phyloP scores from a whole-genome alignment of 176 grass and related monocot species.

The Canna indica region DNA sequence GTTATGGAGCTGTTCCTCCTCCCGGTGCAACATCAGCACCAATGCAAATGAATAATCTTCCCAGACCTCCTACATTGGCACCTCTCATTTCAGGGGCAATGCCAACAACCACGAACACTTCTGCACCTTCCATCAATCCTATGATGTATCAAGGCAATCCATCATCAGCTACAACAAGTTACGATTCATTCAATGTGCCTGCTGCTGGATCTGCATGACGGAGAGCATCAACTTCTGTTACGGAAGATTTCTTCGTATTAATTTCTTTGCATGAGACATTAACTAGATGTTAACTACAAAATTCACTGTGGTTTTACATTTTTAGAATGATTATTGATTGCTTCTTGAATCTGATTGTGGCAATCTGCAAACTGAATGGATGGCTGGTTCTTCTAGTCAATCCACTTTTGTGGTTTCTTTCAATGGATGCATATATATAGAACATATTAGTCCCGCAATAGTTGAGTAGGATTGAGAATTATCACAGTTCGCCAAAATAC shows the following conservation, averaged over 20 bases:
- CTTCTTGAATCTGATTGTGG: neutral
- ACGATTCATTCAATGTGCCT: slow-evolving; percentile 6
- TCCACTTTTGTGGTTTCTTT: no score
- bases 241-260: no score
- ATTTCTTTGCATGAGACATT: no score
- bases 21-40: slow-evolving; percentile 33
- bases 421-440: no score
- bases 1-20: slow-evolving; percentile 35
- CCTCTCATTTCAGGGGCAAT: slow-evolving; percentile 42
- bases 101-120: no score
- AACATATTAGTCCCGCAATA: no score
- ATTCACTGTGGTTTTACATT: neutral
- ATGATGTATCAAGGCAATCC: slow-evolving; percentile 41
- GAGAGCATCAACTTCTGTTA: no score
- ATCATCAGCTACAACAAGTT: slow-evolving; percentile 12
- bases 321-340: neutral
- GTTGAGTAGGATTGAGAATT: no score
- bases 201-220: slow-evolving; percentile 8
- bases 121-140: slow-evolving; percentile 24
- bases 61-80: slow-evolving; percentile 46
- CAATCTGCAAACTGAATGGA: neutral
- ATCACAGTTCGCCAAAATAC: no score
- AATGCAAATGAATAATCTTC: slow-evolving; percentile 44
- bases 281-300: no score
- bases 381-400: neutral